Base-by-base conservation (phyloP, 2,329 filamentous ascomycete species). In the Calonectria henricotiae region DNA sequence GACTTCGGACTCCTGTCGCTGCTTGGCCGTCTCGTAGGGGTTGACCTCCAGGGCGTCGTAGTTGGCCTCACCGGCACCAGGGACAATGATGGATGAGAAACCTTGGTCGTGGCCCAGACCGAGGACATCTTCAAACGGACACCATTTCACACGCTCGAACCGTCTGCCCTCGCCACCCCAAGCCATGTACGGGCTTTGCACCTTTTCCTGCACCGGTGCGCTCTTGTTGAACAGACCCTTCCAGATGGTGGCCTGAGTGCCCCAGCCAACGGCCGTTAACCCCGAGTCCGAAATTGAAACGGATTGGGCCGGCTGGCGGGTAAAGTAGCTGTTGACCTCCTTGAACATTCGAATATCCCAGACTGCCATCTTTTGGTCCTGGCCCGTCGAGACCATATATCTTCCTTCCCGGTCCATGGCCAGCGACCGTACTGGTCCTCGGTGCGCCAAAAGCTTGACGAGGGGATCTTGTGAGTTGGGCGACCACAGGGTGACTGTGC, bases 291-390 rank as follows among this genome's bases (percentile, higher is more conserved):
- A 98, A 79, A 99, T 97, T 25, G 94, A 88, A 27, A 98, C 87
- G 0, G 94, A 94, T 1, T 94, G 91, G 5, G 93, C 95, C 0
- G 96, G 96, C 68, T 94, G 90, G 44, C 92, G 89, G 41, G 95
- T 94, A 73, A 92, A 94, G 84, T 98, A 98, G 75, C 89, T 94
- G 84, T 96, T 94, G 30, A 99, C 92, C 79, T 98, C 94, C 76
- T 93, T 94, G 86, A 97, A 96, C 89, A 94, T 97, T 49, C 96
- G 91, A 72, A 98, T 92, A 80, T 98, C 96, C 95, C 96, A 98
- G 13, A 98, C 91, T n/a, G 93, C 91, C 93, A 98, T 97, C 80
- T 93, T 94, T 74, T 91, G 87, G 80, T 98, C 96, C 80, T 97
- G 94, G 1, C 95, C 96, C 0, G 94, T 92, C 4, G 95, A 94